A percentile compares a stretch with the other conserved stretches of the same genome.
Evolutionary conservation across 192 early-diverging fungal genomes (phyloP).

Genomic region (Fimicolochytrium jonesii): DNA sequence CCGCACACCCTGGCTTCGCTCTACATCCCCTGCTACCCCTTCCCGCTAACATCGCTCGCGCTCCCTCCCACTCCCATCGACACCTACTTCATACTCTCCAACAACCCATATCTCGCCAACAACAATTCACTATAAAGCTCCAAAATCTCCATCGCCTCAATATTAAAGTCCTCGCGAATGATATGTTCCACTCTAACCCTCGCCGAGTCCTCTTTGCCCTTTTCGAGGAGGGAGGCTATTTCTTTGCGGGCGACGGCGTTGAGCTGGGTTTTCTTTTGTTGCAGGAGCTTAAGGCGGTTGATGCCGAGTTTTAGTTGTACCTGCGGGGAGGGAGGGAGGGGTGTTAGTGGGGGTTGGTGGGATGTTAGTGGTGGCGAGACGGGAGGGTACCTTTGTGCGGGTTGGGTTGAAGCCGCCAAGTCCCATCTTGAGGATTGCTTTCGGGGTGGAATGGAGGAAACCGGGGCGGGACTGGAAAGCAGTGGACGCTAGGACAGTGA

Average conservation of each 20-base stretch:
- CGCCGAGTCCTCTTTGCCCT: slow-evolving; percentile 81
- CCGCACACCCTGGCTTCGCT: too few relatives aligned
- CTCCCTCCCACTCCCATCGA: too few relatives aligned
- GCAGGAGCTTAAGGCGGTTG: slow-evolving; percentile 81
- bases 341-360: background rate
- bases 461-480: too few relatives aligned
- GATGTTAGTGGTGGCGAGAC: background rate
- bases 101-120: slow-evolving; percentile 77
- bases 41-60: too few relatives aligned
- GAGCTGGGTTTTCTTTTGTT: slow-evolving; percentile 77
- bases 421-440: slow-evolving; percentile 5
- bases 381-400: slow-evolving; percentile 12
- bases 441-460: too few relatives aligned
- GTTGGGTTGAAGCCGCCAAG: slow-evolving; percentile 23
- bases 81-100: slow-evolving; percentile 74
- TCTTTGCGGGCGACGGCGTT: slow-evolving; percentile 73
- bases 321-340: slow-evolving; percentile 30
- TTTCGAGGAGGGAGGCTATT: slow-evolving; percentile 76
- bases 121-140: slow-evolving; percentile 89
- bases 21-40: too few relatives aligned
- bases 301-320: slow-evolving; percentile 86
- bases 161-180: slow-evolving; percentile 88
- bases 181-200: slow-evolving; percentile 82
- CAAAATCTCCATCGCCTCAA: slow-evolving; percentile 92
- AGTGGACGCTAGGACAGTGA: too few relatives aligned